phyloP scores from a whole-genome alignment of 495 filamentous ascomycete species.

The Penicillium pulvis region DNA sequence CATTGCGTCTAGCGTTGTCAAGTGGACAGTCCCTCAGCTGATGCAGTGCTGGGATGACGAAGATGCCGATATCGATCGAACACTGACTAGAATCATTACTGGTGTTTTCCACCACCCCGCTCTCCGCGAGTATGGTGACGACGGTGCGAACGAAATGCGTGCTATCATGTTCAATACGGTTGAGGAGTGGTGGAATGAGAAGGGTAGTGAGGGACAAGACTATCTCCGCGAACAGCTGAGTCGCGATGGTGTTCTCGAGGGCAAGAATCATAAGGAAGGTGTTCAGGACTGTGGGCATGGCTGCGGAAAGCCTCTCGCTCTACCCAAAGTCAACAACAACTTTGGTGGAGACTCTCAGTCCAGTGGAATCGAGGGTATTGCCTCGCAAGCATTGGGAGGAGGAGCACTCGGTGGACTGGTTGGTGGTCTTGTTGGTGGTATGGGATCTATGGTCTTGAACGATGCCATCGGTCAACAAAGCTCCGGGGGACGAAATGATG shows the following conservation, averaged over 20 bases:
- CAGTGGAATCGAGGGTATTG: slow-evolving; percentile 43
- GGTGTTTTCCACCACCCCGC: slow-evolving; percentile 90
- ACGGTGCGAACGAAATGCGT: slow-evolving; percentile 73
- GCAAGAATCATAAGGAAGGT: slow-evolving; percentile 81
- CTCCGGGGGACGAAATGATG: slow-evolving; percentile 11
- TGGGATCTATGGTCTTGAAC: slow-evolving; percentile 49
- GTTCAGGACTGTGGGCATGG: slow-evolving; percentile 84
- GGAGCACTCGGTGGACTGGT: slow-evolving; percentile 53
- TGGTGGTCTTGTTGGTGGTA: slow-evolving; percentile 51
- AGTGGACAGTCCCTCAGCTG: slow-evolving; percentile 82
- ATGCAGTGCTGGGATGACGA: slow-evolving; percentile 87
- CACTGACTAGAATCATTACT: slow-evolving; percentile 71
- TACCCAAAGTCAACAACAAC: slow-evolving; percentile 47
- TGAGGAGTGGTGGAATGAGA: slow-evolving; percentile 74
- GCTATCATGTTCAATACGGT: slow-evolving; percentile 75
- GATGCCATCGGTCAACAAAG: slow-evolving; percentile 25
- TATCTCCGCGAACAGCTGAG: slow-evolving; percentile 71
- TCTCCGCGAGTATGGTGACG: slow-evolving; percentile 65
- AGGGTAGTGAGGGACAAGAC: slow-evolving; percentile 60
- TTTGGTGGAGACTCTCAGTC: slow-evolving; percentile 27
- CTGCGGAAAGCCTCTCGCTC: slow-evolving; percentile 70
- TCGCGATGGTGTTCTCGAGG: slow-evolving; percentile 71
- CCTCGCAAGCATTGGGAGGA: slow-evolving; percentile 47
- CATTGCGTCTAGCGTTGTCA: slow-evolving; percentile 72
- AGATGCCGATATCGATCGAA: slow-evolving; percentile 61